These are phyloP conservation scores for Aspergillus ochraceoroseus DNA, from an alignment of 2,329 filamentous ascomycete species.

Conservation along the genomic window DNA sequence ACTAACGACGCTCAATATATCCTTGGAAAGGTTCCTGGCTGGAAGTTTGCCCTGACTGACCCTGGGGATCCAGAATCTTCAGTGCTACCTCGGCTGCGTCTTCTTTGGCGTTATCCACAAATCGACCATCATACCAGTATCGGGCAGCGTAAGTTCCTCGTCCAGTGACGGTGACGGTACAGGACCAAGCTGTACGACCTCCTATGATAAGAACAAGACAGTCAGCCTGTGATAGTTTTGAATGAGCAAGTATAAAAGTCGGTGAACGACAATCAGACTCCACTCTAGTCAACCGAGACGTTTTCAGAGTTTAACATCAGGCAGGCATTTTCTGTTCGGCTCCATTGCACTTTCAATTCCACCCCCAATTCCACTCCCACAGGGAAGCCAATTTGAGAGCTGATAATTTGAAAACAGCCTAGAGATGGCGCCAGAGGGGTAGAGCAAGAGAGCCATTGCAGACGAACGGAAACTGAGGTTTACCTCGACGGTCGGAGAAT, in stretches of 20 bases:
- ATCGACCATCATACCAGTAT: constrained; percentile 88
- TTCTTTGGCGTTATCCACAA: constrained; percentile 80
- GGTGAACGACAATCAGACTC: constrained; percentile 32
- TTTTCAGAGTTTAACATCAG: constrained; percentile 11
- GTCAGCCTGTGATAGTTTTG: constrained; percentile 23
- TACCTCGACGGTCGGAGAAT: constrained; percentile 71
- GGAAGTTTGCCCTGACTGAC: constrained; percentile 1
- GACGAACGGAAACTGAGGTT: constrained; percentile 18
- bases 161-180: constrained; percentile 67
- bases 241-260: constrained; percentile 29
- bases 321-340: no score
- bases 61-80: constrained; percentile 28
- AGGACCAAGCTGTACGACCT: constrained; percentile 86
- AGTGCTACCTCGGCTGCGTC: constrained; percentile 80
- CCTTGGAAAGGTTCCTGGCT: constrained; percentile 10
- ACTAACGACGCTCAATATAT: not conserved
- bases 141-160: constrained; percentile 62
- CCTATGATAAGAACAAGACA: constrained; percentile 49
- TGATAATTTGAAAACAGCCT: no score
- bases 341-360: no score
- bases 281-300: constrained; percentile 26
- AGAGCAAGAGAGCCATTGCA: constrained; percentile 17
- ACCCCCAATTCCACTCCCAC: not conserved
- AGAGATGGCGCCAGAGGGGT: constrained; percentile 18
- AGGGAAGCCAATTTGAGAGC: no score